phyloP scores from a whole-genome alignment of 176 grass and related monocot genomes.

The Zea luxurians region DNA sequence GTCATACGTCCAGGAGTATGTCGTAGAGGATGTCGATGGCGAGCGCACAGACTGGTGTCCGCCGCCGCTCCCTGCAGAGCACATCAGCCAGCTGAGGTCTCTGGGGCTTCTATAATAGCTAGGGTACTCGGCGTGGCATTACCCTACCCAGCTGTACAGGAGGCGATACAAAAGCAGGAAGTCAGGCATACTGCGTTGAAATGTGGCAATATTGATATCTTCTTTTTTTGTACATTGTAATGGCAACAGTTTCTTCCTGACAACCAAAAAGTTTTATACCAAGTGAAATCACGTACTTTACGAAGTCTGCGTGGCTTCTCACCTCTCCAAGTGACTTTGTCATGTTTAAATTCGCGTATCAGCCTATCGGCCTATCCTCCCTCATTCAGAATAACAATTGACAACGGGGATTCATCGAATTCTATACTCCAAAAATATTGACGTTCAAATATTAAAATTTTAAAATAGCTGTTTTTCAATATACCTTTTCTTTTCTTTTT shows the following conservation, averaged over 20 bases:
- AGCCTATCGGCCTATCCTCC: too few species aligned
- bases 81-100: slow-evolving; percentile 74
- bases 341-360: too few species aligned
- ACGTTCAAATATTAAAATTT: too few species aligned
- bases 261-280: slow-evolving; percentile 21
- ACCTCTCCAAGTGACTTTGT: too few species aligned
- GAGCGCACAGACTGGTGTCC: slow-evolving; percentile 76
- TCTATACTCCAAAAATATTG: too few species aligned
- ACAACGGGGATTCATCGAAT: background rate
- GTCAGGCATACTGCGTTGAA: slow-evolving; percentile 1
- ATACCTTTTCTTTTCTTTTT: too few species aligned
- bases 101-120: slow-evolving; percentile 73
- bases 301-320: too few species aligned
- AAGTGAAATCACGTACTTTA: slow-evolving; percentile 7
- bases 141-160: slow-evolving; percentile 47
- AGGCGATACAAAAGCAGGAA: background rate
- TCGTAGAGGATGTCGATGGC: slow-evolving; percentile 80
- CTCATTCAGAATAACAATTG: too few species aligned
- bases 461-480: too few species aligned
- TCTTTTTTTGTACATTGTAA: slow-evolving; percentile 58
- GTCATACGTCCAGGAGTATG: slow-evolving; percentile 63
- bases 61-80: slow-evolving; percentile 59
- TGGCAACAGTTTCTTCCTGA: background rate
- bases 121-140: background rate
- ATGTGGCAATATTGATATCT: slow-evolving; percentile 21